Evolutionary conservation across 345 rosid species (phyloP).

Genomic region (Citrus australasica): DNA sequence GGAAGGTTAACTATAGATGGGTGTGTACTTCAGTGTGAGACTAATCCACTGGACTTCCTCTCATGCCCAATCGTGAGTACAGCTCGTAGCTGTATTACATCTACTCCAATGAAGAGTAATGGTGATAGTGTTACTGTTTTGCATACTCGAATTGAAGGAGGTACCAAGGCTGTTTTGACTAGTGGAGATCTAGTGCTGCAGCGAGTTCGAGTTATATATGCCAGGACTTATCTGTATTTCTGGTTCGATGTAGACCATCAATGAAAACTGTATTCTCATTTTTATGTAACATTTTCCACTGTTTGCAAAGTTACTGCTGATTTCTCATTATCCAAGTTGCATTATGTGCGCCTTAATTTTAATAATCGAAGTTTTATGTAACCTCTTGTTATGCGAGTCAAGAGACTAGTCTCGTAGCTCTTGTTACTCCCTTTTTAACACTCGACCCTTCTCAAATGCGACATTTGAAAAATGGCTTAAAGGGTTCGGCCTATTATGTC

Average conservation of each 20-base stretch:
- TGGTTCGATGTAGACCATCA: constrained; percentile 78
- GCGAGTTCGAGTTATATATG: constrained; percentile 83
- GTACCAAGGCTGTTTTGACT: constrained; percentile 81
- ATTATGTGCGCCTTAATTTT: neutral
- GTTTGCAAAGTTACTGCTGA: neutral
- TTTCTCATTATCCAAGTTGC: neutral
- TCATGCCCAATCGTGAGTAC: constrained; percentile 86
- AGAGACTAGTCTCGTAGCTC: neutral
- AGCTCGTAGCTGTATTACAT: constrained; percentile 38
- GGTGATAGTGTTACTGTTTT: constrained; percentile 60
- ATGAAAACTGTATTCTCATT: constrained; percentile 16
- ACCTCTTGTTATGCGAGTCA: neutral
- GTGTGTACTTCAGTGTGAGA: constrained; percentile 85
- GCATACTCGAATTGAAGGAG: constrained; percentile 88
- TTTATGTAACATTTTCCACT: neutral
- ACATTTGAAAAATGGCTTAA: too few relatives aligned
- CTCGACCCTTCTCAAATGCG: too few relatives aligned
- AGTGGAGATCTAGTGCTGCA: constrained; percentile 75
- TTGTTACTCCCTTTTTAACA: neutral
- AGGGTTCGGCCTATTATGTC: too few relatives aligned
- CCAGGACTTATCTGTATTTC: constrained; percentile 65
- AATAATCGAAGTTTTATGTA: neutral
- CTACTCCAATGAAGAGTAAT: constrained; percentile 32
- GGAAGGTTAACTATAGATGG: constrained; percentile 87
- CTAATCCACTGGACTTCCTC: constrained; percentile 79